phyloP scores from a whole-genome alignment of 345 rosid genomes.

The Pelargonium nanum region DNA sequence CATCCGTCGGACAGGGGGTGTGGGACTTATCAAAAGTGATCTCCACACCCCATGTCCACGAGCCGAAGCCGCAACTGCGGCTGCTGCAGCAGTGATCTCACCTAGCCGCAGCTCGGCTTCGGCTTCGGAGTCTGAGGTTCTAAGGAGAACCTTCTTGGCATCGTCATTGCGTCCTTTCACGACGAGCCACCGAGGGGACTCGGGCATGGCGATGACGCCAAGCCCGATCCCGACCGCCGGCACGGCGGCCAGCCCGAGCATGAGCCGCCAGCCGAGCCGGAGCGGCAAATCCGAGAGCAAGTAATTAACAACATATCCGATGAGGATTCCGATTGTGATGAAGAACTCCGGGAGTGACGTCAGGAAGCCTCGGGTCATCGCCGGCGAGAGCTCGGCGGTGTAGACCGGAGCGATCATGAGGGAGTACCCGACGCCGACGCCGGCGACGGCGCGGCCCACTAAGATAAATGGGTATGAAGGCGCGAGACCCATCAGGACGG shows the following conservation, averaged over 20 bases:
- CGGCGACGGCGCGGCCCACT: slow-evolving; percentile 42
- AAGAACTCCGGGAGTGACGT: slow-evolving; percentile 52
- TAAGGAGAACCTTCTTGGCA: slow-evolving; percentile 38
- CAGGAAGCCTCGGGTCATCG: slow-evolving; percentile 41
- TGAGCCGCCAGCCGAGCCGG: slow-evolving; percentile 37
- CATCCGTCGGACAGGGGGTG: slow-evolving; percentile 33
- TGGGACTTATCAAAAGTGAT: slow-evolving; percentile 33
- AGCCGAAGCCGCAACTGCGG: background rate
- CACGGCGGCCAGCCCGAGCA: slow-evolving; percentile 45
- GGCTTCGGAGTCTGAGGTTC: slow-evolving; percentile 22
- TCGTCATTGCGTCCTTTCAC: slow-evolving; percentile 27
- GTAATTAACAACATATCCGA: slow-evolving; percentile 47
- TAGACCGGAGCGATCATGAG: slow-evolving; percentile 51
- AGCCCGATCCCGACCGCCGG: slow-evolving; percentile 33
- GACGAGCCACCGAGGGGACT: slow-evolving; percentile 57
- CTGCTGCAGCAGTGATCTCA: slow-evolving; percentile 31
- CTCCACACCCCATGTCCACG: slow-evolving; percentile 39
- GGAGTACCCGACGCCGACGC: slow-evolving; percentile 52
- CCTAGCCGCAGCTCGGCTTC: slow-evolving; percentile 41
- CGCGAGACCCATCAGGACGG: slow-evolving; percentile 43
- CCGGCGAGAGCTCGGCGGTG: slow-evolving; percentile 43
- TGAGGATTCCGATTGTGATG: slow-evolving; percentile 38
- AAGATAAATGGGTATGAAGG: slow-evolving; percentile 32
- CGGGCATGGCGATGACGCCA: slow-evolving; percentile 45
- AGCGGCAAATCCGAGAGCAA: slow-evolving; percentile 33